A percentile compares a stretch with the other conserved stretches of the same genome.
These are phyloP conservation scores for Phytophthora quininea DNA, from an alignment of 352 stramenopile species.

Conservation along the genomic window DNA sequence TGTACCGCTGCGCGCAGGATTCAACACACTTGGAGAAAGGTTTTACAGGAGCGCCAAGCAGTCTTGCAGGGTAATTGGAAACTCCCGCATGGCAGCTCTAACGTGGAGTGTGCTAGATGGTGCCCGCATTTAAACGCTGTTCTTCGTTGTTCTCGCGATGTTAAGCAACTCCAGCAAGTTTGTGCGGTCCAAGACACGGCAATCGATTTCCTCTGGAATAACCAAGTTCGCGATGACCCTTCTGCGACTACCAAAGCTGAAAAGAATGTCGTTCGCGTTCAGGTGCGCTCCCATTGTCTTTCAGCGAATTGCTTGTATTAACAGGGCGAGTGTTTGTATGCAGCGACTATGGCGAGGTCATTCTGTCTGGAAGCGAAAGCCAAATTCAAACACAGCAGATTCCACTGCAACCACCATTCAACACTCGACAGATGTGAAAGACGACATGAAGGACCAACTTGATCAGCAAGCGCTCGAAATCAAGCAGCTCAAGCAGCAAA, in stretches of 20 bases:
- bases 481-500: conserved; percentile 26
- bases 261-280: conserved; percentile 10
- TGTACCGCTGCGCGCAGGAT: conserved; percentile 22
- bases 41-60: conserved; percentile 1
- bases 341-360: conserved; percentile 10
- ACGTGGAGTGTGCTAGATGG: background rate
- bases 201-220: conserved; percentile 26
- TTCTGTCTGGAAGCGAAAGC: background rate
- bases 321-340: background rate
- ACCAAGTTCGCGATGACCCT: conserved; percentile 1
- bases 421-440: conserved; percentile 4
- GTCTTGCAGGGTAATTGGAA: conserved; percentile 15
- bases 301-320: too few species aligned
- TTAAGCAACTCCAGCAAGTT: conserved; percentile 54
- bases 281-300: conserved; percentile 3
- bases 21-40: conserved; percentile 32
- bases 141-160: conserved; percentile 31
- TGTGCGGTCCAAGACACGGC: conserved; percentile 53
- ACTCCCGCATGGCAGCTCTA: background rate
- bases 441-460: conserved; percentile 24
- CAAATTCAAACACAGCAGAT: background rate
- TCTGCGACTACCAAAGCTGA: background rate
- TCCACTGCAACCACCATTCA: background rate
- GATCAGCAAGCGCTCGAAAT: conserved; percentile 38
- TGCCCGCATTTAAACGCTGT: conserved; percentile 13